Percentiles rank a stretch among this genome's conserved stretches.
These are phyloP conservation scores for Phoma sp. DNA, from an alignment of 2,329 filamentous ascomycete species.

Conservation along the genomic window DNA sequence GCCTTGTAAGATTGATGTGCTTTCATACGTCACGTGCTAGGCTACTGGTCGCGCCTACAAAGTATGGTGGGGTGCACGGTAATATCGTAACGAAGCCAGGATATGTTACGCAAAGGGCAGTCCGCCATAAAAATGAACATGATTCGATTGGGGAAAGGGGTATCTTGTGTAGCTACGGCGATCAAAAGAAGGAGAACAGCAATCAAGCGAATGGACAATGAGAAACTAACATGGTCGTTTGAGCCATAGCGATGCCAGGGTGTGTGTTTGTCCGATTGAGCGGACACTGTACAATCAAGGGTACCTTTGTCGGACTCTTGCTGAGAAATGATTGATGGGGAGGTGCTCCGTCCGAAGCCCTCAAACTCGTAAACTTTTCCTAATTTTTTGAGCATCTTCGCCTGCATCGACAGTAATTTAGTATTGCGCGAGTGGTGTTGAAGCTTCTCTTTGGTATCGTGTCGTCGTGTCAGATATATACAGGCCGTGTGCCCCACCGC, in stretches of 20 bases:
- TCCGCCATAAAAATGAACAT: neutral
- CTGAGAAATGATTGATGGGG: conserved; percentile 3
- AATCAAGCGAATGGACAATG: neutral
- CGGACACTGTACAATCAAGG: conserved; percentile 35
- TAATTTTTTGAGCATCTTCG: conserved; percentile 22
- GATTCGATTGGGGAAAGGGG: conserved; percentile 34
- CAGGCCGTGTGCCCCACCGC: conserved; percentile 18
- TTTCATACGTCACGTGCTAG: neutral
- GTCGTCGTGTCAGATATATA: conserved; percentile 27
- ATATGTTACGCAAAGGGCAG: neutral
- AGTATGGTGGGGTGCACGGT: too few species aligned
- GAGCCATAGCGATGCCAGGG: conserved; percentile 8
- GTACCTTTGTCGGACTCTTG: conserved; percentile 11
- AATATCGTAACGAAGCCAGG: neutral
- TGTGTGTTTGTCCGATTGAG: conserved; percentile 26
- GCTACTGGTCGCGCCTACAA: neutral
- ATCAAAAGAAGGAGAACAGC: conserved; percentile 17
- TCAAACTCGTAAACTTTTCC: conserved; percentile 22
- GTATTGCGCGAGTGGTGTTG: conserved; percentile 27
- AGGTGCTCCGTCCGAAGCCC: conserved; percentile 4
- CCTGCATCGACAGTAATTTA: conserved; percentile 1
- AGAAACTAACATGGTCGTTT: neutral
- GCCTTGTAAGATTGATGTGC: neutral
- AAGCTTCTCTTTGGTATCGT: conserved; percentile 24
- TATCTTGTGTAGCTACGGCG: conserved; percentile 39